Base-by-base conservation (phyloP, 129 eudicot species). In the Flaveria brownii region DNA sequence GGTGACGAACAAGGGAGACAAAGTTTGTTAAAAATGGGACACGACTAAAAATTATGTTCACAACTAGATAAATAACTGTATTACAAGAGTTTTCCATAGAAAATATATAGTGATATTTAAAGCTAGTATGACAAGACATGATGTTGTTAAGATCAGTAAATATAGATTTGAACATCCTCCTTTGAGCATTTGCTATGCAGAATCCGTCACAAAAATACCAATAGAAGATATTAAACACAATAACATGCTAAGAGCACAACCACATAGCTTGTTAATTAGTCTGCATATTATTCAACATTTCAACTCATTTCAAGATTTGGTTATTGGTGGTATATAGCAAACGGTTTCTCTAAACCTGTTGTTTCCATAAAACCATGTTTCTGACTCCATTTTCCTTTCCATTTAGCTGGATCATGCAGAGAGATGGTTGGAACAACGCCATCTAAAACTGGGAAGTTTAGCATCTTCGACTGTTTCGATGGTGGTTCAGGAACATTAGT, bases 401-500 rank as follows among this genome's bases (percentile, higher is more conserved):
- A 30, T 18, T 39, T 70, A 94, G 97, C 97, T 68, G 92, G 89
- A 85, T 87, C 77, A 81, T 91, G 91, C 59, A 79, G 96, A 79
- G 59, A 77, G n/a, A 66, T 83, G 74, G 97, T 86, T 56, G 93
- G 97, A 71, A 80, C 54, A 9, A 89, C 84, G 30, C 74, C 90
- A 43, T 82, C 90, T 28, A 78, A 85, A 83, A 83, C 85, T 41
- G 90, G 96, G 36, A 43, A 84, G 61, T 91, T 88, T 45, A 84
- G 90, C 61, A 52, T 88, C 76, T 75, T 91, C 6, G 86, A 87
- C 57, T 94, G 97, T 75, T 86, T 91, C 0, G 96, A 94, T 61
- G 89, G 90, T 73, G 76, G 90, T 73, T 66, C 88, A 2, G 98
- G 98, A 71, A 88, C 96, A 33, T 42, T 90, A 14, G 93, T 87